These are phyloP conservation scores for Lipomyces sp. DNA, from an alignment of 805 yeast genomes.

Conservation along the genomic window DNA sequence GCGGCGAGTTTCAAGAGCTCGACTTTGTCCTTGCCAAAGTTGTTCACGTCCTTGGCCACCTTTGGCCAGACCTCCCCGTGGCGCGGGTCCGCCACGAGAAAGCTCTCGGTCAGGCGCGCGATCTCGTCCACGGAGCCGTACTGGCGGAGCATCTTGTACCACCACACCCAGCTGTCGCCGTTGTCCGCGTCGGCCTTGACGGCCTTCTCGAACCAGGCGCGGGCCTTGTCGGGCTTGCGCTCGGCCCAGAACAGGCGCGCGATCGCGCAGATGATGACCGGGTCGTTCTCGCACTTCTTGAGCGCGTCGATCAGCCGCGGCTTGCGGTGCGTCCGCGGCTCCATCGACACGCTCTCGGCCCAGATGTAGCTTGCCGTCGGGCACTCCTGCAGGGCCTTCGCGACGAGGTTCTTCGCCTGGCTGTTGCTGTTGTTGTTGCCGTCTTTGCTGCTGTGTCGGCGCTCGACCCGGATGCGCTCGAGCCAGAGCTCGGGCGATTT, in stretches of 20 bases:
- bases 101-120: slow-evolving; percentile 39
- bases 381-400: slow-evolving; percentile 55
- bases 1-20: slow-evolving; percentile 41
- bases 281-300: slow-evolving; percentile 58
- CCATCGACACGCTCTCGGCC: slow-evolving; percentile 53
- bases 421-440: slow-evolving; percentile 47
- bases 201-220: slow-evolving; percentile 72
- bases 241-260: slow-evolving; percentile 67
- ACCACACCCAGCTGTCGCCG: slow-evolving; percentile 80
- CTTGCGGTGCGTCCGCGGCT: slow-evolving; percentile 48
- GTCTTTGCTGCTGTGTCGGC: slow-evolving; percentile 44
- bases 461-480: slow-evolving; percentile 59
- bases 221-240: slow-evolving; percentile 60
- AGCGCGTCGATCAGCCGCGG: slow-evolving; percentile 70
- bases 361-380: slow-evolving; percentile 64
- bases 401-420: slow-evolving; percentile 54
- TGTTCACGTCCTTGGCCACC: slow-evolving; percentile 48
- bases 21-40: slow-evolving; percentile 42
- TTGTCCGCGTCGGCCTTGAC: slow-evolving; percentile 50
- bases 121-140: slow-evolving; percentile 38
- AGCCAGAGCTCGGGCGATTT: slow-evolving; percentile 53
- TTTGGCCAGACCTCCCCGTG: slow-evolving; percentile 61
- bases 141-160: slow-evolving; percentile 46
- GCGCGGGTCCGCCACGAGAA: slow-evolving; percentile 51
- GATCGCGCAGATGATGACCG: slow-evolving; percentile 56